Evolutionary conservation across 2,329 filamentous ascomycete species (phyloP).

Genomic region (Apiospora marii): DNA sequence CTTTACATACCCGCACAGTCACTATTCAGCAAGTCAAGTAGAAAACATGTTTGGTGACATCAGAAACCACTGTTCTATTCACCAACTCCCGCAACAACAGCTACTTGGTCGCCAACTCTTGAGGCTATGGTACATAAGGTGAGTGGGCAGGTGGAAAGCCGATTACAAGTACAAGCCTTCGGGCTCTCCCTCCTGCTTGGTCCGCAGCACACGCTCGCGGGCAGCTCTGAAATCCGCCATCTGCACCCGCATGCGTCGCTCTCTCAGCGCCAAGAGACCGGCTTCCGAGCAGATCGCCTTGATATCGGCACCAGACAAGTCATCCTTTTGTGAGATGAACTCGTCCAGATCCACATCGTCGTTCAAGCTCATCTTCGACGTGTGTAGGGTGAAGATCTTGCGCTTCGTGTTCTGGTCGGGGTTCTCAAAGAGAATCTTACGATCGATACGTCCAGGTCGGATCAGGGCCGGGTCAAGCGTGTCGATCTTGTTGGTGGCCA

Average conservation of each 20-base stretch:
- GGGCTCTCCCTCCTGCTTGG: conserved; percentile 97
- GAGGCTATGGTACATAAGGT: conserved; percentile 17
- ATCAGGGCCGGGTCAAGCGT: conserved; percentile 96
- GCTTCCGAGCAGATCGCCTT: conserved; percentile 99
- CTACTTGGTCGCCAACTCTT: neutral
- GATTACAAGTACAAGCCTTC: conserved; percentile 96
- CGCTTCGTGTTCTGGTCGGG: conserved; percentile 85
- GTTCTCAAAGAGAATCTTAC: conserved; percentile 85
- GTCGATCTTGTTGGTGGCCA: conserved; percentile 99
- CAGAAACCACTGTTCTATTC: conserved; percentile 13
- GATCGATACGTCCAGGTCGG: conserved; percentile 95
- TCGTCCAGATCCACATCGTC: conserved; percentile 98
- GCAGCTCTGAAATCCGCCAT: conserved; percentile 98
- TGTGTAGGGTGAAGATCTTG: conserved; percentile 99
- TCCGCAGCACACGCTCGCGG: conserved; percentile 93
- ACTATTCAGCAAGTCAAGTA: neutral
- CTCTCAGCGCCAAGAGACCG: conserved; percentile 89
- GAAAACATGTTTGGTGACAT: neutral
- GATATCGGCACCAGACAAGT: conserved; percentile 96
- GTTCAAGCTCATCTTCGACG: conserved; percentile 96
- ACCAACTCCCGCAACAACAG: conserved; percentile 14
- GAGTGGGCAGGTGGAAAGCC: neutral
- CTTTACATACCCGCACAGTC: neutral
- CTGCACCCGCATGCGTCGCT: conserved; percentile 96
- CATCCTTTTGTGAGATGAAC: conserved; percentile 98